Evolutionary conservation across 805 yeast species (phyloP).

Genomic region (Metschnikowia sp.): DNA sequence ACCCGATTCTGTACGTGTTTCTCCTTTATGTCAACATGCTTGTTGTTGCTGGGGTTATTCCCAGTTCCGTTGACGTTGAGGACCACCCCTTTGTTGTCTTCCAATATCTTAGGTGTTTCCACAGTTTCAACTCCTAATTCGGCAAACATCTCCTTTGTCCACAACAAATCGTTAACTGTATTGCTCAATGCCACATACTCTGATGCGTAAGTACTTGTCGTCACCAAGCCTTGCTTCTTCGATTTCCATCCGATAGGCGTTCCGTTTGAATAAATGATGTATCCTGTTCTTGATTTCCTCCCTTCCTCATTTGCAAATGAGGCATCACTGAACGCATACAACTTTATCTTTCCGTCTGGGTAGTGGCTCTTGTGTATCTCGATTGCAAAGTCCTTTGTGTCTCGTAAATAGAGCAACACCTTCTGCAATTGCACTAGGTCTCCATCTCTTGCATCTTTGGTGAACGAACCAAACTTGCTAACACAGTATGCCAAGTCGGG

Average conservation of each 20-base stretch:
- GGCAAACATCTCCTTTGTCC: not conserved
- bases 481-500: not conserved
- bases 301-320: constrained; percentile 2
- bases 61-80: constrained; percentile 5
- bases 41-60: constrained; percentile 1
- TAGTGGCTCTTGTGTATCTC: not conserved
- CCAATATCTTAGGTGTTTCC: constrained; percentile 1
- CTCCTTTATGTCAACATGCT: not conserved
- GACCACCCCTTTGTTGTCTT: constrained; percentile 8
- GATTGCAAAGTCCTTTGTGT: not conserved
- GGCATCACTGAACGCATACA: constrained; percentile 5
- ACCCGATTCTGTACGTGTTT: not conserved
- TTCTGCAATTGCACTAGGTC: not conserved
- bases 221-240: constrained; percentile 1
- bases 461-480: constrained; percentile 1
- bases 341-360: not conserved
- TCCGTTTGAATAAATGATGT: not conserved
- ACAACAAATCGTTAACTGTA: not conserved
- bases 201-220: not conserved
- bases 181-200: constrained; percentile 2
- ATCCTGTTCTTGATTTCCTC: constrained; percentile 1
- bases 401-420: not conserved
- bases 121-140: constrained; percentile 1
- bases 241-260: not conserved
- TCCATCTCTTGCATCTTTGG: not conserved